These are phyloP conservation scores for Fusarium penzigii DNA, from an alignment of 2,329 filamentous ascomycete species.

Conservation along the genomic window DNA sequence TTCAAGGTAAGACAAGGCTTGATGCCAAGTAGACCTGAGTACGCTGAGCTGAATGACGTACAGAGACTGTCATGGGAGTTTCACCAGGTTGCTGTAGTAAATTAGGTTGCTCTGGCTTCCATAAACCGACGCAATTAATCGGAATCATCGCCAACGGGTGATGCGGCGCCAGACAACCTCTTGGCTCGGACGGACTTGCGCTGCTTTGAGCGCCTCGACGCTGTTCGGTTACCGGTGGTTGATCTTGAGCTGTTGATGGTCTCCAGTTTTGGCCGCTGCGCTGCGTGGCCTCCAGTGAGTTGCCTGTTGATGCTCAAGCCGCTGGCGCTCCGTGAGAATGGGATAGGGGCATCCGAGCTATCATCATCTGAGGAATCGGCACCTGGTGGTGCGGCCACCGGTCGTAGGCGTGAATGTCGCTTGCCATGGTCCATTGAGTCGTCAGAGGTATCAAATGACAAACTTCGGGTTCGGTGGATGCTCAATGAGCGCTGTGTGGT, in stretches of 20 bases:
- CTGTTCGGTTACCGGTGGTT: slow-evolving; percentile 28
- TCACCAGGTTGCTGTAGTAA: background rate
- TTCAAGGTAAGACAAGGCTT: background rate
- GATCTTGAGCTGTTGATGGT: slow-evolving; percentile 48
- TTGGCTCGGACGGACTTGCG: slow-evolving; percentile 33
- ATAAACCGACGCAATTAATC: slow-evolving; percentile 24
- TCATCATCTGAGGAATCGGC: slow-evolving; percentile 37
- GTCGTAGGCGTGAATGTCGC: slow-evolving; percentile 29
- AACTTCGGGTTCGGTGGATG: slow-evolving; percentile 37
- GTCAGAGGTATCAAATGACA: slow-evolving; percentile 41
- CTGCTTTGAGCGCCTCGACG: slow-evolving; percentile 32
- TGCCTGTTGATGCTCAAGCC: slow-evolving; percentile 24
- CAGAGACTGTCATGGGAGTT: slow-evolving; percentile 11
- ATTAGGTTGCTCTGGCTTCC: background rate
- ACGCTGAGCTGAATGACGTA: slow-evolving; percentile 15
- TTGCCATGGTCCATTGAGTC: slow-evolving; percentile 34
- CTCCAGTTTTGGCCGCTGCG: slow-evolving; percentile 46
- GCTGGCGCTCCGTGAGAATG: slow-evolving; percentile 27
- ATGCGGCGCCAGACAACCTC: slow-evolving; percentile 34
- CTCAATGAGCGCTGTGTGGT: slow-evolving; percentile 35
- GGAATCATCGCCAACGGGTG: slow-evolving; percentile 40
- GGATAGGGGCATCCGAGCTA: slow-evolving; percentile 27
- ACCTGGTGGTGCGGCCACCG: slow-evolving; percentile 32
- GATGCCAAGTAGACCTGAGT: slow-evolving; percentile 3
- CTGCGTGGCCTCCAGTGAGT: slow-evolving; percentile 35